Conservation (phyloP, 257 asterid species). For the Verbascum thapsus region DNA sequence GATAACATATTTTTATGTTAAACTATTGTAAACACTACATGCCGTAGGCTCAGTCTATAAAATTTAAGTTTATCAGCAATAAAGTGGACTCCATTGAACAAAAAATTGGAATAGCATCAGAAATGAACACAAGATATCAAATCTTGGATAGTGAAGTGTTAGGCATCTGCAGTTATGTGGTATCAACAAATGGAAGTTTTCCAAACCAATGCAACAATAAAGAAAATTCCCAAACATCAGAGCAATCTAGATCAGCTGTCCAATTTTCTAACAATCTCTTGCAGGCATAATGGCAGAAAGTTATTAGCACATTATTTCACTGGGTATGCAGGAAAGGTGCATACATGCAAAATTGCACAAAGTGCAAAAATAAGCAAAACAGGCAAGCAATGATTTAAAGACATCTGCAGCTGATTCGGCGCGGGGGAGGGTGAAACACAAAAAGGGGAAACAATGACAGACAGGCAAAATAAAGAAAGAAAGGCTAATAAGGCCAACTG, state of each 20-base stretch:
- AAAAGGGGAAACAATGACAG: too few species aligned
- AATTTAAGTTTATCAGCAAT: neutral
- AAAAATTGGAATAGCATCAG: neutral
- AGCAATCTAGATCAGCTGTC: neutral
- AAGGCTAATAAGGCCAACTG: too few species aligned
- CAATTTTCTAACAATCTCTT: neutral
- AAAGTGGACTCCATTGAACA: slow-evolving; percentile 12
- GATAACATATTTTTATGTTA: too few species aligned
- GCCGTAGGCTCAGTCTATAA: neutral
- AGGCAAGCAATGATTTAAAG: too few species aligned
- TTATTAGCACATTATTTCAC: neutral
- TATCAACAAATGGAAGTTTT: neutral
- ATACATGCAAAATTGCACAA: too few species aligned
- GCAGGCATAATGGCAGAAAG: neutral
- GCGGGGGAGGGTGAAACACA: too few species aligned
- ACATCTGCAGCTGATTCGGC: too few species aligned
- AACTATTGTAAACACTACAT: too few species aligned
- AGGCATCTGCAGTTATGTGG: neutral
- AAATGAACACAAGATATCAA: neutral
- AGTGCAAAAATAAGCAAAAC: too few species aligned
- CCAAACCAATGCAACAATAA: slow-evolving; percentile 5
- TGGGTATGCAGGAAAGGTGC: too few species aligned
- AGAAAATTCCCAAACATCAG: neutral
- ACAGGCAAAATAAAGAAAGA: too few species aligned
- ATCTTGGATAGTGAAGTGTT: neutral